Conservation (phyloP, 2,329 filamentous ascomycete genomes). For the Parasarocladium wereldwijsianum region DNA sequence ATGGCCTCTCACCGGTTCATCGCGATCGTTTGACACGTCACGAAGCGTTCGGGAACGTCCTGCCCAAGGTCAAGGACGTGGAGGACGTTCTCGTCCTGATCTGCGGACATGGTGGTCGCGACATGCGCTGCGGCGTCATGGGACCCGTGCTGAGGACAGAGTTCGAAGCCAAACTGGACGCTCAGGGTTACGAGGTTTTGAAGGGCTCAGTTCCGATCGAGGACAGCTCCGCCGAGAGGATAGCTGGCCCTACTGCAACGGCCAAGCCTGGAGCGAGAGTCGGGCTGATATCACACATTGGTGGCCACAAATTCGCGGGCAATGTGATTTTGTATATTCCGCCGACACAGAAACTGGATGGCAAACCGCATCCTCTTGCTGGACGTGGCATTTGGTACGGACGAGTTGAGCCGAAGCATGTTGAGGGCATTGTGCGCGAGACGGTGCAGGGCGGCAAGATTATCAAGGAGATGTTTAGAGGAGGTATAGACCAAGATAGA, state of each 20-base stretch:
- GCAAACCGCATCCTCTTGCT: constrained; percentile 39
- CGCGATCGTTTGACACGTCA: constrained; percentile 35
- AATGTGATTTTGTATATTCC: constrained; percentile 75
- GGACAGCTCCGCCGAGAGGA: constrained; percentile 6
- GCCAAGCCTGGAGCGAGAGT: constrained; percentile 36
- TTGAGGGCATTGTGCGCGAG: constrained; percentile 60
- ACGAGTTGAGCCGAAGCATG: constrained; percentile 57
- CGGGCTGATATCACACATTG: constrained; percentile 63
- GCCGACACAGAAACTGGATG: constrained; percentile 26
- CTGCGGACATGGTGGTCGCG: constrained; percentile 74
- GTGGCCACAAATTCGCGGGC: constrained; percentile 74
- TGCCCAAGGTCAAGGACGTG: constrained; percentile 45
- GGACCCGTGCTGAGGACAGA: constrained; percentile 58
- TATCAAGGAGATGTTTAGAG: constrained; percentile 57
- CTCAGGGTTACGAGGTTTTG: constrained; percentile 32
- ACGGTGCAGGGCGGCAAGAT: constrained; percentile 54
- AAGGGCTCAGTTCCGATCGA: constrained; percentile 26
- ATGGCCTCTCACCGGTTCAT: constrained; percentile 41
- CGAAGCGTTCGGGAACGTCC: constrained; percentile 32
- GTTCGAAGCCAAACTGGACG: constrained; percentile 46
- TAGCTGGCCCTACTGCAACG: constrained; percentile 8
- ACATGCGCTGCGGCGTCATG: constrained; percentile 67
- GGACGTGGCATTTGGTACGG: constrained; percentile 76
- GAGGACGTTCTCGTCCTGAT: constrained; percentile 64
- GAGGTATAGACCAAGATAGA: constrained; percentile 44